These are phyloP conservation scores for Taxillus chinensis DNA, from an alignment of 164 flowering plant genomes.

Conservation along the genomic window DNA sequence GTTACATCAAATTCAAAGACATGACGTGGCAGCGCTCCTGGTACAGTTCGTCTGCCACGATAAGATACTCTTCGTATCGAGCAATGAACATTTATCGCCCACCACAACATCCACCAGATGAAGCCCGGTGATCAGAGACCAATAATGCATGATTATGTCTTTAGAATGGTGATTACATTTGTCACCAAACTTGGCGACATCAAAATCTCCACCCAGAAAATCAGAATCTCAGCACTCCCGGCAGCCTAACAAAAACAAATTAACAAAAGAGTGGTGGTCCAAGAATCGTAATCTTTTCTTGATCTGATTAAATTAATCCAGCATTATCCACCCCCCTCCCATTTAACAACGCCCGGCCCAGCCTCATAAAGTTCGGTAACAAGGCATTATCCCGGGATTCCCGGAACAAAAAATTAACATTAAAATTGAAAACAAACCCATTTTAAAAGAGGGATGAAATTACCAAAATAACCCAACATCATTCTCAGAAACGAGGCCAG, in stretches of 20 bases:
- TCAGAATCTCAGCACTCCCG: slow-evolving; percentile 7
- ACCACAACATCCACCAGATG: no score
- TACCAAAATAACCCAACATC: slow-evolving; percentile 1
- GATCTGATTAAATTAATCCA: neutral
- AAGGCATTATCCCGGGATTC: slow-evolving; percentile 13
- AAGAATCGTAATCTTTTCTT: slow-evolving; percentile 5
- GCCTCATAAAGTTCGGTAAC: neutral
- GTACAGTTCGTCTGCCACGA: no score
- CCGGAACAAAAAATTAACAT: slow-evolving; percentile 4
- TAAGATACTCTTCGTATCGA: no score
- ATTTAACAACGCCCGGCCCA: neutral
- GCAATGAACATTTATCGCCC: no score
- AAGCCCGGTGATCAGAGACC: no score
- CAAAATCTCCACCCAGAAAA: slow-evolving; percentile 11
- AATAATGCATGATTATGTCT: no score
- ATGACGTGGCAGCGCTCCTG: no score
- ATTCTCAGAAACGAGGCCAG: no score
- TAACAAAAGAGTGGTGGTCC: slow-evolving; percentile 10
- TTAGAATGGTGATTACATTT: no score
- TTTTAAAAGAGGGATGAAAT: neutral
- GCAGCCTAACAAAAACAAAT: neutral
- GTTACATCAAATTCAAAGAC: no score
- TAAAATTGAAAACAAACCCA: neutral
- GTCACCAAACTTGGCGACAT: neutral
- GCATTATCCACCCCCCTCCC: neutral